Evolutionary conservation across 2,329 filamentous ascomycete species (phyloP), one percentile per base, ranked within the genome.

Genomic region (Lachnellula hyalina): DNA sequence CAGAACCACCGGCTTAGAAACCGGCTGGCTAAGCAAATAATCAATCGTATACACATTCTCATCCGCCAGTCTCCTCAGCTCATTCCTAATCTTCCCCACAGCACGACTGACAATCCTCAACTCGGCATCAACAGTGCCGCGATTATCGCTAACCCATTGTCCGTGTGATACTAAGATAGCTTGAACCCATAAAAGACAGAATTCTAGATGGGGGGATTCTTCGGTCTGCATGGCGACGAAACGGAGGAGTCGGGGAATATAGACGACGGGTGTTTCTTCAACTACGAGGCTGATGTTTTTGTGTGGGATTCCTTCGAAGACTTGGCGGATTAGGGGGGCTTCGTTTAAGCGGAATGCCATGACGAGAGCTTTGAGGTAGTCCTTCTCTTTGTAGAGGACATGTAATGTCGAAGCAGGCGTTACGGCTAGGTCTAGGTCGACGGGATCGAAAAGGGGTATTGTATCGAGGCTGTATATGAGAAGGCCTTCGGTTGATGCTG

Each of bases 331-430:
- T 47, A 99, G 78, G 21, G 85, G 83, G 4, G 84, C 80, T 70
- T 96, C 90, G 73, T 96, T 96, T 55, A 99, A 84, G 5, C 95
- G 87, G 79, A 99, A 99, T 1, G 92, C 88, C 94, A 99, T 99
- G 60, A 96, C 85, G 5, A 99, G 77, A 1, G 94, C 93, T 73
- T 94, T 96, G 60, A 97, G 81, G 71, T 89, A 96, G 68, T 96
- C 89, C 59, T 81, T 82, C 53, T 91, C 84, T 42, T 72, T 75
- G 54, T 86, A 78, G 34, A 88, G 75, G 9, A 86, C 81, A 4
- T 80, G 74, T 0, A 97, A 78, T 0, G 91, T 94, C 2, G 87
- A 91, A 1, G 89, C 85, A 0, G 93, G 93, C 4, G 94, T 99
- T 63, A 99, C 89, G 61, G 89, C 89, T 68, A 97, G 88, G 71